These are phyloP conservation scores for Coleophoma crateriformis DNA, from an alignment of 2,329 filamentous ascomycete species.

Conservation along the genomic window DNA sequence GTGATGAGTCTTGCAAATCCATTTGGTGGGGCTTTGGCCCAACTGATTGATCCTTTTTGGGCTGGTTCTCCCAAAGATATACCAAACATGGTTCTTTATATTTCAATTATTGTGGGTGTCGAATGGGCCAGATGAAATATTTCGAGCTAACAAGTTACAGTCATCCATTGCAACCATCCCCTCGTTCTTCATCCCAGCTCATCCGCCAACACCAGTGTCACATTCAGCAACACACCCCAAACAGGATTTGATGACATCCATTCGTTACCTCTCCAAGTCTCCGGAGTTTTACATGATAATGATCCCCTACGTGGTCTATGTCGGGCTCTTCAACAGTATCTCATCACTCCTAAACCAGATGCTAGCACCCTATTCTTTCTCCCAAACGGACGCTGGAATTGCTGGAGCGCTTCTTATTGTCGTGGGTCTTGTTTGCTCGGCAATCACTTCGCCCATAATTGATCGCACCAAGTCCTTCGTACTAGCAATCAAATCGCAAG, in stretches of 20 bases:
- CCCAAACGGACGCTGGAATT: conserved; percentile 79
- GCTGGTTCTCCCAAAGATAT: conserved; percentile 56
- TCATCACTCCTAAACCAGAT: conserved; percentile 89
- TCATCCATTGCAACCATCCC: conserved; percentile 63
- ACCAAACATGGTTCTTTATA: conserved; percentile 77
- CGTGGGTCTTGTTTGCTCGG: conserved; percentile 74
- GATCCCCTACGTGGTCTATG: conserved; percentile 76
- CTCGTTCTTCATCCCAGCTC: conserved; percentile 72
- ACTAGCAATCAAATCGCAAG: conserved; percentile 62
- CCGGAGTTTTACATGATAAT: conserved; percentile 76
- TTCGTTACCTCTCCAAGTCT: conserved; percentile 49
- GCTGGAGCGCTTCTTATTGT: conserved; percentile 85
- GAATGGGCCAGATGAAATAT: neutral
- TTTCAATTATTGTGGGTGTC: conserved; percentile 72
- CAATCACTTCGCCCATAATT: conserved; percentile 73
- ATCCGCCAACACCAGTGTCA: conserved; percentile 72
- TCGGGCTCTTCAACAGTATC: conserved; percentile 89
- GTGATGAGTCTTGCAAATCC: conserved; percentile 83
- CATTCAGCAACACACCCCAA: conserved; percentile 54
- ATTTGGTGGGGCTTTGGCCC: conserved; percentile 80
- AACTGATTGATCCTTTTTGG: conserved; percentile 79
- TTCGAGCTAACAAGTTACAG: conserved; percentile 27
- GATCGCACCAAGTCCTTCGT: conserved; percentile 82
- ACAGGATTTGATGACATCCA: conserved; percentile 42
- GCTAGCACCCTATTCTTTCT: conserved; percentile 78